Evolutionary conservation across 2,329 filamentous ascomycete species (phyloP).

Genomic region (Seiridium cupressi): DNA sequence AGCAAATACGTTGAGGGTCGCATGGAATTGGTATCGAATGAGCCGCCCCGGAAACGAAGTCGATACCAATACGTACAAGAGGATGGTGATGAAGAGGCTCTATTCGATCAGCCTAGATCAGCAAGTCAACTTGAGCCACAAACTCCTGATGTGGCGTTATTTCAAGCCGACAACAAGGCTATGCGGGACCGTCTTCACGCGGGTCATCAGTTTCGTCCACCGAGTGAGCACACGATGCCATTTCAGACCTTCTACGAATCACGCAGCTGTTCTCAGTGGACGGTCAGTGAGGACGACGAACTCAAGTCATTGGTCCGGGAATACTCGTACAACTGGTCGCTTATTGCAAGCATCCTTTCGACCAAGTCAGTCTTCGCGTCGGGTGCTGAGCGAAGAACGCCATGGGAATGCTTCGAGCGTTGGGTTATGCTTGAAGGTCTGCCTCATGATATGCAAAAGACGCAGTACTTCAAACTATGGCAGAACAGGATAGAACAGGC

Average conservation of each 20-base stretch:
- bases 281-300: constrained; percentile 85
- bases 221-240: constrained; percentile 89
- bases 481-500: constrained; percentile 59
- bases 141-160: constrained; percentile 78
- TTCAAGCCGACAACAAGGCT: constrained; percentile 83
- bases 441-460: constrained; percentile 91
- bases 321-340: constrained; percentile 95
- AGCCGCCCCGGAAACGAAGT: constrained; percentile 71
- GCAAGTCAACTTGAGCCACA: constrained; percentile 58
- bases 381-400: constrained; percentile 83
- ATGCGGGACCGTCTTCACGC: constrained; percentile 89
- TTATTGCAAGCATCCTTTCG: constrained; percentile 80
- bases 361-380: constrained; percentile 77
- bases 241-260: constrained; percentile 87
- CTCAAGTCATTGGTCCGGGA: constrained; percentile 81
- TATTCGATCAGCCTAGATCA: constrained; percentile 30
- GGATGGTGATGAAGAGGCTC: constrained; percentile 51
- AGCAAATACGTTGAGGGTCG: constrained; percentile 85
- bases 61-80: constrained; percentile 81
- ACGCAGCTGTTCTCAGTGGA: constrained; percentile 87
- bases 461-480: constrained; percentile 84
- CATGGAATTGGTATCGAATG: constrained; percentile 65
- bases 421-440: constrained; percentile 92
- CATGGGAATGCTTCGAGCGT: constrained; percentile 98
- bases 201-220: constrained; percentile 88